phyloP scores from a whole-genome alignment of 1,139 yeast genomes.

The Suhomyces chickasaworum region DNA sequence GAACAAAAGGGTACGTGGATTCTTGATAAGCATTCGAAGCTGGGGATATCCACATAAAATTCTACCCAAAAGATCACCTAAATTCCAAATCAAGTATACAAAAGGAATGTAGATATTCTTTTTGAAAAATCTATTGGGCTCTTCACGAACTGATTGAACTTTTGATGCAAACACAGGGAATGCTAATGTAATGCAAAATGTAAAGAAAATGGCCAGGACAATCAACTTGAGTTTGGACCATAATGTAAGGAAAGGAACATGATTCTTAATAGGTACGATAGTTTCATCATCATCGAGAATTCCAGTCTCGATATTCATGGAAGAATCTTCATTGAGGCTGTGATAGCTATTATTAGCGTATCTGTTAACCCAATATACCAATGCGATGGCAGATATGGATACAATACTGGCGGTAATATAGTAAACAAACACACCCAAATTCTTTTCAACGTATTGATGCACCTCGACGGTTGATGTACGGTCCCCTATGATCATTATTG shows the following conservation, averaged over 20 bases:
- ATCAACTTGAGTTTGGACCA: constrained; percentile 63
- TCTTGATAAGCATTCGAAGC: constrained; percentile 36
- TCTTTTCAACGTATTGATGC: constrained; percentile 33
- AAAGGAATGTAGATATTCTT: constrained; percentile 69
- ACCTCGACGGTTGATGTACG: constrained; percentile 17
- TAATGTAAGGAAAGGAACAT: constrained; percentile 51
- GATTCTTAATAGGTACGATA: constrained; percentile 19
- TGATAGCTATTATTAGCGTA: constrained; percentile 24
- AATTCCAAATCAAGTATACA: constrained; percentile 81
- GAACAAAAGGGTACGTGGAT: constrained; percentile 44
- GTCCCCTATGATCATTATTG: constrained; percentile 51
- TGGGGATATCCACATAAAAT: constrained; percentile 60
- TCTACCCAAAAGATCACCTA: constrained; percentile 84
- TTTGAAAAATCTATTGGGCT: constrained; percentile 36
- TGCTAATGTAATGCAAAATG: constrained; percentile 73
- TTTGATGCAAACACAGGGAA: constrained; percentile 91
- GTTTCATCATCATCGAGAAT: background rate
- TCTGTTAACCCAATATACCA: constrained; percentile 35
- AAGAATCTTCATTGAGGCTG: constrained; percentile 13
- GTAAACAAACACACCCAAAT: constrained; percentile 60
- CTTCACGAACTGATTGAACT: constrained; percentile 53
- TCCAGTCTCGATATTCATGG: constrained; percentile 1
- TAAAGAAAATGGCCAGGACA: constrained; percentile 69
- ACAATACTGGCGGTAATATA: constrained; percentile 72
- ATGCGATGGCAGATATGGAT: constrained; percentile 50